phyloP scores from a whole-genome alignment of 768 basidiomycete species.

The Trametes cingulata region DNA sequence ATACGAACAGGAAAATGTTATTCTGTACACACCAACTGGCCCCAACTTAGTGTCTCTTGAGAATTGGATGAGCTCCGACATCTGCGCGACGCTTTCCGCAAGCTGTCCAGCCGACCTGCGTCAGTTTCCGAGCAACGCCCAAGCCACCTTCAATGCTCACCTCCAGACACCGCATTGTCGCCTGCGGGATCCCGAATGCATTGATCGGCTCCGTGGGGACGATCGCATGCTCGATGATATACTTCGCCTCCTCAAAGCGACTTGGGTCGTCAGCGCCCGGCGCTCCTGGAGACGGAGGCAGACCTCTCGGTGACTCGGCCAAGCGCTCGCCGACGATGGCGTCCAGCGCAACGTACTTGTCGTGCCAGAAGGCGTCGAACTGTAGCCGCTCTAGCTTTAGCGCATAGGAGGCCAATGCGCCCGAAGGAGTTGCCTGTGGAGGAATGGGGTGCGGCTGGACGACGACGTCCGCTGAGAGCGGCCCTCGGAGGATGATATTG shows the following conservation, averaged over 20 bases:
- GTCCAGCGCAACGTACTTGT: conserved; percentile 73
- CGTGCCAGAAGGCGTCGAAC: conserved; percentile 73
- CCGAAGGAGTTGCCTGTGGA: conserved; percentile 13
- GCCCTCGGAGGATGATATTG: conserved; percentile 73
- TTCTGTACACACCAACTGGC: conserved; percentile 58
- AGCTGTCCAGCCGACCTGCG: conserved; percentile 42
- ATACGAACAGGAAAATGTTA: neutral
- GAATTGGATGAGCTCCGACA: conserved; percentile 75
- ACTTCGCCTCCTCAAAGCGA: conserved; percentile 64
- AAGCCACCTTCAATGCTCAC: conserved; percentile 37
- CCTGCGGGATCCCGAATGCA: conserved; percentile 86
- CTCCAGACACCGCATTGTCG: conserved; percentile 87
- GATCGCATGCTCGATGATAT: conserved; percentile 58
- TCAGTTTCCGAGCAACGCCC: conserved; percentile 1
- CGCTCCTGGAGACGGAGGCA: conserved; percentile 19
- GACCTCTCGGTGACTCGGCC: conserved; percentile 39
- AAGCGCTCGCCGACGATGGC: conserved; percentile 53
- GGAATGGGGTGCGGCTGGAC: conserved; percentile 32
- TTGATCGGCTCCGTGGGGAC: conserved; percentile 85
- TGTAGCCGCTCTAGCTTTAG: conserved; percentile 74
- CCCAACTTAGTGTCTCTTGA: conserved; percentile 56
- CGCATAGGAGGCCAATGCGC: conserved; percentile 20
- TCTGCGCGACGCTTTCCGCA: conserved; percentile 79
- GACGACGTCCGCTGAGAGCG: conserved; percentile 65
- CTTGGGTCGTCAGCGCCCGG: conserved; percentile 47